Evolutionary conservation across 192 early-diverging fungal genomes (phyloP).

Genomic region (Podila minutissima): DNA sequence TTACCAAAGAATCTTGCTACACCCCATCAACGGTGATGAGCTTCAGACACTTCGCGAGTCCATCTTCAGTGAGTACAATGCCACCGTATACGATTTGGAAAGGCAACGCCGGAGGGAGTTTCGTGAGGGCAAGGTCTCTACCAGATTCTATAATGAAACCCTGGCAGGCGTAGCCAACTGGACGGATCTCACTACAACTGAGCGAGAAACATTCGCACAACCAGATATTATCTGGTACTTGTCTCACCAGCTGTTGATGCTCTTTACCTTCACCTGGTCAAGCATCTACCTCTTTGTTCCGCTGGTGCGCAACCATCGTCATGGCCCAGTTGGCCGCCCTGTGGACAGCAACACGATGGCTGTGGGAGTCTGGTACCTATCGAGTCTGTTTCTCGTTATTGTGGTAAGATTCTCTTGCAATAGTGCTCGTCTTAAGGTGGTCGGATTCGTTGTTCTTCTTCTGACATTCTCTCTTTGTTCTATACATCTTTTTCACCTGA

Average conservation of each 20-base stretch:
- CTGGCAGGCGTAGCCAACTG: conserved; percentile 10
- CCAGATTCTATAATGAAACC: background rate
- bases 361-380: conserved; percentile 39
- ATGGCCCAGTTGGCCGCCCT: conserved; percentile 15
- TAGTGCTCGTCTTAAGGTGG: background rate
- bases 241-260: conserved; percentile 19
- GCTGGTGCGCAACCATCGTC: conserved; percentile 19
- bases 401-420: conserved; percentile 7
- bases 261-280: conserved; percentile 19
- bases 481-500: background rate
- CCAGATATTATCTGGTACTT: conserved; percentile 5
- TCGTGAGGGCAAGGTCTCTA: background rate
- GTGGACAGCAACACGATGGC: conserved; percentile 35
- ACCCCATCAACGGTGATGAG: background rate
- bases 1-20: conserved; percentile 7
- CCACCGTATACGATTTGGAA: background rate
- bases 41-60: background rate
- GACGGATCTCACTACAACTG: background rate
- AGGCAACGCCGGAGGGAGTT: background rate
- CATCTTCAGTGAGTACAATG: background rate
- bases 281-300: conserved; percentile 41
- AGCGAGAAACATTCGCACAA: background rate
- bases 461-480: background rate
- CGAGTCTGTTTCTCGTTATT: conserved; percentile 8
- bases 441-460: background rate